Conservation (phyloP, 2,329 filamentous ascomycete species). For the Sordariomycetes sp. region DNA sequence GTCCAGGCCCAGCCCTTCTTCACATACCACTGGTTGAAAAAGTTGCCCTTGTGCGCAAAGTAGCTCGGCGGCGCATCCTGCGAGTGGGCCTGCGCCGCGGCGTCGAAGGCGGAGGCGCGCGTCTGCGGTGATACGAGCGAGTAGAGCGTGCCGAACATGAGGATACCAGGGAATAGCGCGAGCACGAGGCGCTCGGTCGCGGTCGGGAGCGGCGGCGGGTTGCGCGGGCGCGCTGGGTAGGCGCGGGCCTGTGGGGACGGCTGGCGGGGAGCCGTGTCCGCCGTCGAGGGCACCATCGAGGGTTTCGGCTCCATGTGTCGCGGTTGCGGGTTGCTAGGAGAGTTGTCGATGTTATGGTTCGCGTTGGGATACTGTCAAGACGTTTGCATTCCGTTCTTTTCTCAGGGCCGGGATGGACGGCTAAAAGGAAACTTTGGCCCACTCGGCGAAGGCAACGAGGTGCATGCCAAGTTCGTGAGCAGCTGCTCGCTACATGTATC, state of each 20-base stretch:
- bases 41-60: conserved; percentile 86
- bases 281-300: not conserved
- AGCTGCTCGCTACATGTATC: not conserved
- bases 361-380: not conserved
- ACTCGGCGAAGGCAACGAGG: not conserved
- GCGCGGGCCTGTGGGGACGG: not conserved
- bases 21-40: conserved; percentile 88
- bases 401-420: not conserved
- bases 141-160: conserved; percentile 73
- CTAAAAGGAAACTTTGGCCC: not conserved
- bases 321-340: not conserved
- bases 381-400: not conserved
- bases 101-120: conserved; percentile 49
- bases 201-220: conserved; percentile 54
- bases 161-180: conserved; percentile 59
- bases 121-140: conserved; percentile 62
- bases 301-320: not conserved
- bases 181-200: conserved; percentile 53
- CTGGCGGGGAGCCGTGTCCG: not conserved
- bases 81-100: conserved; percentile 47
- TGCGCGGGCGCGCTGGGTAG: conserved; percentile 15
- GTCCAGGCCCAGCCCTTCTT: conserved; percentile 95
- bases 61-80: conserved; percentile 58
- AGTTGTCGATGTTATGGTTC: not conserved
- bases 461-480: not conserved